Evolutionary conservation across 1,284 basidiomycete genomes (phyloP).

Genomic region (Ustilago curta): DNA sequence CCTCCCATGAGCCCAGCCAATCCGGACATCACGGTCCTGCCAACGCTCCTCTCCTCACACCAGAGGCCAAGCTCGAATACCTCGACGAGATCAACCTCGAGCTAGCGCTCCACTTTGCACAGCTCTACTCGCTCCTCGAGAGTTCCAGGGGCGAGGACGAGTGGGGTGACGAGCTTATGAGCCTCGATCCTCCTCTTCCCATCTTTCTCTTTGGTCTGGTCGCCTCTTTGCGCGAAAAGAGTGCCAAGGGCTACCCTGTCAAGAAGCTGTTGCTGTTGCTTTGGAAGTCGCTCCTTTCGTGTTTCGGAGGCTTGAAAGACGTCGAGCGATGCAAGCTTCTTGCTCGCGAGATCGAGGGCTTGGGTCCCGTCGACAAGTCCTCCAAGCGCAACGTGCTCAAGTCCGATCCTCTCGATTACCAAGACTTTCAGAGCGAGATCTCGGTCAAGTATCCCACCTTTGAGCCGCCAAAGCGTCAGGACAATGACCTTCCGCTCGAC

Average conservation of each 20-base stretch:
- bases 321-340: slow-evolving; percentile 84
- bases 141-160: slow-evolving; percentile 60
- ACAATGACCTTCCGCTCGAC: slow-evolving; percentile 69
- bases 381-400: slow-evolving; percentile 51
- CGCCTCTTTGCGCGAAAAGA: slow-evolving; percentile 89
- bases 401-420: slow-evolving; percentile 63
- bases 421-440: slow-evolving; percentile 64
- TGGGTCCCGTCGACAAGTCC: slow-evolving; percentile 52
- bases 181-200: slow-evolving; percentile 91
- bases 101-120: slow-evolving; percentile 65
- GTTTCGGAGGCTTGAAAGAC: slow-evolving; percentile 91
- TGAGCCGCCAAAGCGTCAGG: slow-evolving; percentile 70
- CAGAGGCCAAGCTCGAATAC: slow-evolving; percentile 64
- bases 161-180: slow-evolving; percentile 66
- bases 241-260: slow-evolving; percentile 78
- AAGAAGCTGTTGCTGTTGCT: slow-evolving; percentile 85
- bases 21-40: slow-evolving; percentile 40
- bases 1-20: slow-evolving; percentile 31
- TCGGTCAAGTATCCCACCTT: slow-evolving; percentile 70
- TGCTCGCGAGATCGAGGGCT: slow-evolving; percentile 80
- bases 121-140: slow-evolving; percentile 68
- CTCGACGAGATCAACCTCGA: slow-evolving; percentile 68
- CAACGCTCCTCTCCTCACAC: slow-evolving; percentile 59
- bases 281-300: slow-evolving; percentile 94
- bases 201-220: slow-evolving; percentile 91